phyloP scores from a whole-genome alignment of 345 rosid genomes.

The Toxicodendron radicans region DNA sequence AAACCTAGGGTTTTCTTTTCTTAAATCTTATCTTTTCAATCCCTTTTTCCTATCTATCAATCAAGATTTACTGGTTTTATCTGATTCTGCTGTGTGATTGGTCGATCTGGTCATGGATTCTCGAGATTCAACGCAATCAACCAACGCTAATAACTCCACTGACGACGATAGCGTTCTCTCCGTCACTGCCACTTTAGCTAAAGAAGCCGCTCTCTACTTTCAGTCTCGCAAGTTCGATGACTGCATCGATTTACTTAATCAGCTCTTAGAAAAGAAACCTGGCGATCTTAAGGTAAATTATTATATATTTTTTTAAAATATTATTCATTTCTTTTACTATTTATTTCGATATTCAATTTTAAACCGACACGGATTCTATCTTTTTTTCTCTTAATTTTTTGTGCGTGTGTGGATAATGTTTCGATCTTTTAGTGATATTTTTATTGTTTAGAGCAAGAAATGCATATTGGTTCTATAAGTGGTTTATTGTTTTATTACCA shows the following conservation, averaged over 20 bases:
- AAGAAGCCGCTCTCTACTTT: conserved; percentile 67
- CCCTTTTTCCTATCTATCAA: neutral
- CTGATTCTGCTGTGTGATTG: conserved; percentile 13
- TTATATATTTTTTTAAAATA: neutral
- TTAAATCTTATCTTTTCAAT: neutral
- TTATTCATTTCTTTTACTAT: neutral
- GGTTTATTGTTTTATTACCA: neutral
- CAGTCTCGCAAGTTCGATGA: conserved; percentile 73
- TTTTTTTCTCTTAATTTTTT: neutral
- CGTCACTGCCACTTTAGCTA: conserved; percentile 59
- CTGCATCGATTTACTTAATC: conserved; percentile 63
- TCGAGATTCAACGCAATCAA: conserved; percentile 46
- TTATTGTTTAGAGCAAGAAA: neutral
- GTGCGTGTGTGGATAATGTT: neutral
- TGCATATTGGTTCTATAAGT: neutral
- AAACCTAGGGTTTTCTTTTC: conserved; percentile 24
- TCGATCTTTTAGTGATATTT: neutral
- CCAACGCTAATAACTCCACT: conserved; percentile 24
- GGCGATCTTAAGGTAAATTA: conserved; percentile 77
- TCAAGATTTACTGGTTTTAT: conserved; percentile 6
- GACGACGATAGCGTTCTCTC: conserved; percentile 49
- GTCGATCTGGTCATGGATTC: conserved; percentile 52
- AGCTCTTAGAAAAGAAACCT: conserved; percentile 61
- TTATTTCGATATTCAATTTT: neutral
- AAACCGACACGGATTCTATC: neutral